A percentile compares a stretch with the other conserved stretches of the same genome.
Evolutionary conservation across 2,329 filamentous ascomycete species (phyloP).

Genomic region (Venturia carpophila): DNA sequence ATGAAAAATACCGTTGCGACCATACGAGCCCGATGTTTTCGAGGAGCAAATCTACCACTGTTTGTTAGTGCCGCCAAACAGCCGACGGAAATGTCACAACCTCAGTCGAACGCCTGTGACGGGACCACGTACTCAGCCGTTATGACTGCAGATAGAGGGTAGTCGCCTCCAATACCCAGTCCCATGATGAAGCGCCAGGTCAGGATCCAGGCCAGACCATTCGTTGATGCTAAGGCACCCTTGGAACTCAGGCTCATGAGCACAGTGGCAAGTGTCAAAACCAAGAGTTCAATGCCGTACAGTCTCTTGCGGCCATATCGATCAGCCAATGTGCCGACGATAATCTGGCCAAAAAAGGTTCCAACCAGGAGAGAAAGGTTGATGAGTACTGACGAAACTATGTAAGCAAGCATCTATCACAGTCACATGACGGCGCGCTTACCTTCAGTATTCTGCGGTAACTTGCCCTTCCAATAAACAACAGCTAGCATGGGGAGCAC

Average conservation of each 20-base stretch:
- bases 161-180: slow-evolving; percentile 56
- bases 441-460: slow-evolving; percentile 27
- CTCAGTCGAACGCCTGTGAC: not conserved
- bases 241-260: slow-evolving; percentile 40
- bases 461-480: slow-evolving; percentile 40
- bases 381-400: slow-evolving; percentile 30
- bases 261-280: slow-evolving; percentile 40
- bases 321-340: slow-evolving; percentile 42
- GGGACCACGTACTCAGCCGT: slow-evolving; percentile 51
- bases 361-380: slow-evolving; percentile 41
- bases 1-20: slow-evolving; percentile 36
- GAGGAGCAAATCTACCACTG: slow-evolving; percentile 31
- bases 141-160: slow-evolving; percentile 59
- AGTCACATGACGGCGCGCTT: not conserved
- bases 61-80: slow-evolving; percentile 27
- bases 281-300: slow-evolving; percentile 44
- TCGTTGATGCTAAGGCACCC: slow-evolving; percentile 38
- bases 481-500: slow-evolving; percentile 42
- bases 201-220: slow-evolving; percentile 38
- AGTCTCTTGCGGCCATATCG: slow-evolving; percentile 42
- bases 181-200: slow-evolving; percentile 44
- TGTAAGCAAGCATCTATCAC: not conserved
- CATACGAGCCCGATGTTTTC: slow-evolving; percentile 34
- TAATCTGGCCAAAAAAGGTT: slow-evolving; percentile 40
- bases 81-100: not conserved